phyloP scores from a whole-genome alignment of 768 basidiomycete genomes.

The Cyclocybe aegerita region DNA sequence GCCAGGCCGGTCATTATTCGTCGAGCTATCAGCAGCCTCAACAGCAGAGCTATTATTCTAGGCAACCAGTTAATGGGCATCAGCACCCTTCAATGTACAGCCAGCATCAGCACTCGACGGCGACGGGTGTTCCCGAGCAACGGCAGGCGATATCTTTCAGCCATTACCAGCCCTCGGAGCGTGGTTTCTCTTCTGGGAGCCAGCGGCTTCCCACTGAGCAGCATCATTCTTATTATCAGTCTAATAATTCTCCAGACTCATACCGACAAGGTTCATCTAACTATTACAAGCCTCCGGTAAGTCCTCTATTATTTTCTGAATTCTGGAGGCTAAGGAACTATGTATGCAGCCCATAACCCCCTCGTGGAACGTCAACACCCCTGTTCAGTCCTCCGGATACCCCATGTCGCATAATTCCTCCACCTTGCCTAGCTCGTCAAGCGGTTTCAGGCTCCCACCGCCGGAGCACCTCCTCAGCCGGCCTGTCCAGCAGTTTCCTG shows the following conservation, averaged over 20 bases:
- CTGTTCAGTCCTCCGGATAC: conserved; percentile 18
- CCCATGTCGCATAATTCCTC: conserved; percentile 8
- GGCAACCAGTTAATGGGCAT: too few species aligned
- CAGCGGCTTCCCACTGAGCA: conserved; percentile 19
- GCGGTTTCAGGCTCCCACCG: too few species aligned
- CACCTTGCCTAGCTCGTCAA: too few species aligned
- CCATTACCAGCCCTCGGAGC: conserved; percentile 47
- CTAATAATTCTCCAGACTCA: conserved; percentile 5
- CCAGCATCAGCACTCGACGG: too few species aligned
- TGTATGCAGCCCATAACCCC: conserved; percentile 19
- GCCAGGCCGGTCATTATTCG: too few species aligned
- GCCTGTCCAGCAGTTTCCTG: too few species aligned
- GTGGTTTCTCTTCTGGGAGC: conserved; percentile 28
- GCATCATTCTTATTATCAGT: conserved; percentile 23
- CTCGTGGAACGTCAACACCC: conserved; percentile 22
- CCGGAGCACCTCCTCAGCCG: too few species aligned
- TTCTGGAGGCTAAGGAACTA: not conserved
- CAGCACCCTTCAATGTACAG: too few species aligned
- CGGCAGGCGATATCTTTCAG: conserved; percentile 39
- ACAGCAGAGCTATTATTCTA: too few species aligned
- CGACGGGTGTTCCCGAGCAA: not conserved
- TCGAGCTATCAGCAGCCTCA: too few species aligned
- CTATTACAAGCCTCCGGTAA: conserved; percentile 16
- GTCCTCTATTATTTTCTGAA: not conserved
- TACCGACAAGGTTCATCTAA: conserved; percentile 7